Conservation (phyloP, 225 moss, liverwort and hornwort species). For the Pseudoscleropodium purum region DNA sequence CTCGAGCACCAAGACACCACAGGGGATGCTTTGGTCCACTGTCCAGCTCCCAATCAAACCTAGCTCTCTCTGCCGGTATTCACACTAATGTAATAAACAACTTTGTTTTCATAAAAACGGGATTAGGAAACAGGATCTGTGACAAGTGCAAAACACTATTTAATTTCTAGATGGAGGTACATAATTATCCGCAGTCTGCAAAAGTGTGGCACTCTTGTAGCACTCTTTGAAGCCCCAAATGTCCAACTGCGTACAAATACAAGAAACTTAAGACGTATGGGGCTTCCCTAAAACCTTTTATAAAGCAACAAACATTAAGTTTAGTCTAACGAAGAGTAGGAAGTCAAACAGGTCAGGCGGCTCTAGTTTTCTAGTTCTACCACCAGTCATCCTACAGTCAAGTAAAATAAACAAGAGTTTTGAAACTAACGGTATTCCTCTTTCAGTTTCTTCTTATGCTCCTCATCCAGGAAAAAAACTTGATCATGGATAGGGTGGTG, state of each 20-base stretch:
- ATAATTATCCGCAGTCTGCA: neutral
- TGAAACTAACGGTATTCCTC: slow-evolving; percentile 48
- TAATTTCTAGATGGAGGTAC: neutral
- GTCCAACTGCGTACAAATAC: neutral
- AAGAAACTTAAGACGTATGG: neutral
- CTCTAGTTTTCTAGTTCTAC: neutral
- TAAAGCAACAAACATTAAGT: neutral
- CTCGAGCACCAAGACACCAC: neutral
- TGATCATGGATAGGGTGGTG: slow-evolving; percentile 67
- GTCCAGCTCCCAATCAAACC: neutral
- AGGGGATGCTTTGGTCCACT: neutral
- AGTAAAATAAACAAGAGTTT: neutral
- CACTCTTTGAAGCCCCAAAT: neutral
- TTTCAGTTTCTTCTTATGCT: slow-evolving; percentile 56
- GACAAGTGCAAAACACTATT: neutral
- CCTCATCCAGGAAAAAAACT: slow-evolving; percentile 42
- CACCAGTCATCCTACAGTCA: neutral
- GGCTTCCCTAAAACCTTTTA: neutral
- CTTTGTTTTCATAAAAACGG: neutral
- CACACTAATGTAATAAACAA: neutral
- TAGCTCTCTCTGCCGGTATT: neutral
- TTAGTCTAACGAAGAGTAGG: neutral
- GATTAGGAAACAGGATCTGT: neutral
- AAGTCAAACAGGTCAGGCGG: neutral
- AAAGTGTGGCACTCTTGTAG: neutral